These are phyloP conservation scores for Pestalotiopsis sp. DNA, from an alignment of 2,329 filamentous ascomycete genomes.

Conservation along the genomic window DNA sequence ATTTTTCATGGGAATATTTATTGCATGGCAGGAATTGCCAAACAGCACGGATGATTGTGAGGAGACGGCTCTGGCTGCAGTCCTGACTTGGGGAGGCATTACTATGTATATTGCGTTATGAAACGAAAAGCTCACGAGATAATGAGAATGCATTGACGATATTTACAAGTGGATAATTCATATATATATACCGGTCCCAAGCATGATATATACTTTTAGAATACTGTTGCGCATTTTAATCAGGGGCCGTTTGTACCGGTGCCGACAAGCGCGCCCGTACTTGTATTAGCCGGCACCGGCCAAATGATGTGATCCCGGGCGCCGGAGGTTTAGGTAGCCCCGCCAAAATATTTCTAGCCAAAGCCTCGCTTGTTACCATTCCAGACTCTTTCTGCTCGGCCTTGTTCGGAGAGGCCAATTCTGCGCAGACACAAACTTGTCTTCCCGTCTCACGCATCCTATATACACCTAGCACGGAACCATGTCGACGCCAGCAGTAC, in stretches of 20 bases:
- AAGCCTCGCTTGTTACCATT: background rate
- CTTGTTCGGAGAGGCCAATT: background rate
- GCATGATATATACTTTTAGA: background rate
- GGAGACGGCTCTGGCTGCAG: background rate
- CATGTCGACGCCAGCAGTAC: slow-evolving; percentile 52
- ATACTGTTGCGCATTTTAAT: background rate
- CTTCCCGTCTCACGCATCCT: background rate
- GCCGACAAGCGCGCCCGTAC: background rate
- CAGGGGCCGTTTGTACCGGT: background rate
- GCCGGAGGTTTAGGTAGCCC: background rate
- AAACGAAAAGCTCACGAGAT: background rate
- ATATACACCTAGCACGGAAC: background rate
- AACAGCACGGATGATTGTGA: background rate
- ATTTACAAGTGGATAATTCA: background rate
- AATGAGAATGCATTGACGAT: background rate
- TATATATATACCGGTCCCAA: background rate
- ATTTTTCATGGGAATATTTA: background rate
- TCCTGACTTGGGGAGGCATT: background rate
- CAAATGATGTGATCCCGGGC: slow-evolving; percentile 9
- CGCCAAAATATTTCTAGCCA: slow-evolving; percentile 9
- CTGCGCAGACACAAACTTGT: background rate
- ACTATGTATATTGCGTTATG: background rate
- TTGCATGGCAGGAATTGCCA: background rate
- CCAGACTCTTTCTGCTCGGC: background rate
- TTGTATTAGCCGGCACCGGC: slow-evolving; percentile 6